Evolutionary conservation across 2,329 filamentous ascomycete species (phyloP).

Genomic region (Aspergillus candidus): DNA sequence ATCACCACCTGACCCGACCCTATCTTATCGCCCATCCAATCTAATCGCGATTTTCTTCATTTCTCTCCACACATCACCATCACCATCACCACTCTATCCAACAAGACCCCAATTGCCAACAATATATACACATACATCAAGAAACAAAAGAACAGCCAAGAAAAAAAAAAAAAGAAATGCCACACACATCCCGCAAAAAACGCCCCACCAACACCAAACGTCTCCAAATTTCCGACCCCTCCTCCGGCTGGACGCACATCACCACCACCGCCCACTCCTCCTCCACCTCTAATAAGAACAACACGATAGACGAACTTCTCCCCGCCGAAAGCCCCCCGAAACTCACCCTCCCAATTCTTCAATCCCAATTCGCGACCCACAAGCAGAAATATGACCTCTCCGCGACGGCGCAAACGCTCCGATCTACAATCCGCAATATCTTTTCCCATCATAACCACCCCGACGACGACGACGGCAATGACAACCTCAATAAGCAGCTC

Average conservation of each 20-base stretch:
- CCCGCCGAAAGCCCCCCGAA: conserved; percentile 33
- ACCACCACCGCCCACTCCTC: conserved; percentile 18
- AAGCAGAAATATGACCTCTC: conserved; percentile 26
- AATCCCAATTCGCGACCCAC: conserved; percentile 25
- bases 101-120: no score
- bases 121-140: no score
- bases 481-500: neutral
- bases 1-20: neutral
- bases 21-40: neutral
- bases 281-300: conserved; percentile 1
- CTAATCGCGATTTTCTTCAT: no score
- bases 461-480: neutral
- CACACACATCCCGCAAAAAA: conserved; percentile 28
- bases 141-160: neutral
- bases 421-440: no score
- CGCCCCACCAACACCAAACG: conserved; percentile 16
- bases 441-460: no score
- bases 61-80: neutral
- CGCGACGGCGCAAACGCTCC: conserved; percentile 9
- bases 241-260: conserved; percentile 42
- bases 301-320: conserved; percentile 11
- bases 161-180: conserved; percentile 22
- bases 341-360: conserved; percentile 27
- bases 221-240: conserved; percentile 31
- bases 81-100: no score